These are phyloP conservation scores for Leptosphaerulina australis DNA, from an alignment of 2,329 filamentous ascomycete species.

Conservation along the genomic window DNA sequence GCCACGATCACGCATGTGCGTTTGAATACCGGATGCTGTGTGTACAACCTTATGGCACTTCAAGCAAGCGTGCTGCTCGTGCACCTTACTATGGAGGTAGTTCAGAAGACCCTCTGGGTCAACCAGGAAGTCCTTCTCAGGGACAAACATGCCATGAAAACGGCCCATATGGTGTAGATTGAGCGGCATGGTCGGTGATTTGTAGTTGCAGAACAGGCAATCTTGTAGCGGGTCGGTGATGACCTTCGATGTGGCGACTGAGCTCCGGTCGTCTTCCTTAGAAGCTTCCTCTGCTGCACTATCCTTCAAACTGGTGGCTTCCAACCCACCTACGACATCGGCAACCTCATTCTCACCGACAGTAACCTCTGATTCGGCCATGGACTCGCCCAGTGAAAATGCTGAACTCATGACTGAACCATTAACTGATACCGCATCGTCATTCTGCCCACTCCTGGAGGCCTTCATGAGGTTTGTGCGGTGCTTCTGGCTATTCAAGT, in stretches of 20 bases:
- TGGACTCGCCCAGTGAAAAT: constrained; percentile 85
- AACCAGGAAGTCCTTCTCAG: constrained; percentile 82
- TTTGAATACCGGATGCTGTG: constrained; percentile 81
- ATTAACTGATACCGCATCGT: constrained; percentile 68
- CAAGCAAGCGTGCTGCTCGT: constrained; percentile 81
- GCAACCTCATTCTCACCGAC: constrained; percentile 76
- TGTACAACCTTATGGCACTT: constrained; percentile 85
- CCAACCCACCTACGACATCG: constrained; percentile 77
- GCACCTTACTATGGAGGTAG: constrained; percentile 79
- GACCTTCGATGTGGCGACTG: constrained; percentile 37
- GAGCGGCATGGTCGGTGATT: constrained; percentile 74
- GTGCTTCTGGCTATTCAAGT: constrained; percentile 89
- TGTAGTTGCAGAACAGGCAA: constrained; percentile 92
- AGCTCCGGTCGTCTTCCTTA: constrained; percentile 51
- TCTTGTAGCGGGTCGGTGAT: constrained; percentile 52
- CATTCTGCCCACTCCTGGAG: constrained; percentile 48
- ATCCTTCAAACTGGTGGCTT: constrained; percentile 61
- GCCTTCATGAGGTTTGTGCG: constrained; percentile 66
- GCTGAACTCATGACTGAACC: constrained; percentile 84
- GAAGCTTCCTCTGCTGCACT: constrained; percentile 39
- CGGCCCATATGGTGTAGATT: constrained; percentile 90
- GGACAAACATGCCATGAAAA: constrained; percentile 94
- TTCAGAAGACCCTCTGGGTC: constrained; percentile 81
- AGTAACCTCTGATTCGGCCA: constrained; percentile 58
- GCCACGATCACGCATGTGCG: constrained; percentile 95